phyloP scores from a whole-genome alignment of 306 rosid genomes.

The Cicer chorassanicum region DNA sequence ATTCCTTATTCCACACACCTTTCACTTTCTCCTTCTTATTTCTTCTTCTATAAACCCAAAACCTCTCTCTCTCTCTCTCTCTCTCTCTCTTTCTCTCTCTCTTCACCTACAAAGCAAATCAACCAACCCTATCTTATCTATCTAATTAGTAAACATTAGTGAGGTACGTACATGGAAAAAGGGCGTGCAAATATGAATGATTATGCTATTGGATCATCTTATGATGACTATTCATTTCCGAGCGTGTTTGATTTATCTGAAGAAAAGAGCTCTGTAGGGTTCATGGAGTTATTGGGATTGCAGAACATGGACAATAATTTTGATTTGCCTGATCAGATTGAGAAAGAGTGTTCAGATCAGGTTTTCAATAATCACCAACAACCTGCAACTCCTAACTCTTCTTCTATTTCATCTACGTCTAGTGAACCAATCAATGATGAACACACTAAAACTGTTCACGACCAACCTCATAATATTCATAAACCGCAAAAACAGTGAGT shows the following conservation, averaged over 20 bases:
- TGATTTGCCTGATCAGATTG: constrained; percentile 48
- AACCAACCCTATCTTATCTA: constrained; percentile 48
- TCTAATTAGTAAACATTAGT: neutral
- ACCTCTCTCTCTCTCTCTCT: constrained; percentile 39
- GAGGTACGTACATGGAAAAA: constrained; percentile 49
- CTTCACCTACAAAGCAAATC: constrained; percentile 47
- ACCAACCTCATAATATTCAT: constrained; percentile 32
- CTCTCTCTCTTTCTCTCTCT: constrained; percentile 6
- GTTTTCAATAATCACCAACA: constrained; percentile 56
- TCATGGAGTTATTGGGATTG: constrained; percentile 72
- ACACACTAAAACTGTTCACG: constrained; percentile 47
- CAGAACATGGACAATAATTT: constrained; percentile 45
- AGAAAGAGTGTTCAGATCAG: constrained; percentile 48
- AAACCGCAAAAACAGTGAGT: constrained; percentile 59
- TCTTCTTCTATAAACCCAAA: constrained; percentile 37
- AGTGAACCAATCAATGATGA: constrained; percentile 69
- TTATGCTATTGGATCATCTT: constrained; percentile 46
- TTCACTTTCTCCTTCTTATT: constrained; percentile 43
- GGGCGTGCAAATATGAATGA: constrained; percentile 51
- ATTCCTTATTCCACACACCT: neutral
- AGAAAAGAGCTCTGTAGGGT: constrained; percentile 65
- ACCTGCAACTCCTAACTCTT: constrained; percentile 79
- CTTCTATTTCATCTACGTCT: constrained; percentile 77
- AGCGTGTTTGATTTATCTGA: constrained; percentile 54
- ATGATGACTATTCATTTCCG: constrained; percentile 47